A percentile compares a stretch with the other conserved stretches of the same genome.
Evolutionary conservation across 176 grass and related monocot genomes (phyloP).

Genomic region (Triticum dicoccoides): DNA sequence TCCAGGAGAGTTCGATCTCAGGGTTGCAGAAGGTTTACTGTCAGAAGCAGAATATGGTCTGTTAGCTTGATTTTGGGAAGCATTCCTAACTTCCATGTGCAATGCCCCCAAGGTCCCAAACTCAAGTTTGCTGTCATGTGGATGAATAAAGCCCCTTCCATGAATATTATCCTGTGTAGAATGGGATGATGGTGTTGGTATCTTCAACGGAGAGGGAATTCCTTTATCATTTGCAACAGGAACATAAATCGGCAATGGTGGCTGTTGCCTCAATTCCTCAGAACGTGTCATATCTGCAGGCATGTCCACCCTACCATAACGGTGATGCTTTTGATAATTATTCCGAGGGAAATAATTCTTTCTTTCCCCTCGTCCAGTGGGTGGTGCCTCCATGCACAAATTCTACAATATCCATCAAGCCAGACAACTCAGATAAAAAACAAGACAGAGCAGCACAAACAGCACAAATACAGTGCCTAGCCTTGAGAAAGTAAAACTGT

Average conservation of each 20-base stretch:
- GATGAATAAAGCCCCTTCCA: constrained; percentile 38
- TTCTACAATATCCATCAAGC: constrained; percentile 48
- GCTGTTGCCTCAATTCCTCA: constrained; percentile 33
- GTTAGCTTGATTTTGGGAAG: not conserved
- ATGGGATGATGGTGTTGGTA: constrained; percentile 10
- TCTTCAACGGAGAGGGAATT: constrained; percentile 25
- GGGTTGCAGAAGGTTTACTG: constrained; percentile 25
- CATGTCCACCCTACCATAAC: constrained; percentile 32
- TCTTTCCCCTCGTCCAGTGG: constrained; percentile 38
- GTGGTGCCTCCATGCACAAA: constrained; percentile 41
- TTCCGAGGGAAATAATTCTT: constrained; percentile 33
- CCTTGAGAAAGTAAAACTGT: not conserved
- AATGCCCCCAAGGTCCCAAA: constrained; percentile 15
- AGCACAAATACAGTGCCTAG: not conserved
- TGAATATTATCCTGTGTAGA: constrained; percentile 26
- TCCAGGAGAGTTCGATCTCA: not conserved
- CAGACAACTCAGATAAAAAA: constrained; percentile 16
- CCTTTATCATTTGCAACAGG: constrained; percentile 35
- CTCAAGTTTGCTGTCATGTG: constrained; percentile 23
- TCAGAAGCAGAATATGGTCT: constrained; percentile 24
- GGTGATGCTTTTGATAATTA: constrained; percentile 43
- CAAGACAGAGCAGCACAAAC: not conserved
- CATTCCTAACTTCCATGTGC: not conserved
- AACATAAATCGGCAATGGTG: constrained; percentile 30
- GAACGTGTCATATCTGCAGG: constrained; percentile 25